Percentiles rank a stretch among this genome's conserved stretches.
phyloP scores from a whole-genome alignment of 1,284 basidiomycete species.

The Melampsora larici-populina region DNA sequence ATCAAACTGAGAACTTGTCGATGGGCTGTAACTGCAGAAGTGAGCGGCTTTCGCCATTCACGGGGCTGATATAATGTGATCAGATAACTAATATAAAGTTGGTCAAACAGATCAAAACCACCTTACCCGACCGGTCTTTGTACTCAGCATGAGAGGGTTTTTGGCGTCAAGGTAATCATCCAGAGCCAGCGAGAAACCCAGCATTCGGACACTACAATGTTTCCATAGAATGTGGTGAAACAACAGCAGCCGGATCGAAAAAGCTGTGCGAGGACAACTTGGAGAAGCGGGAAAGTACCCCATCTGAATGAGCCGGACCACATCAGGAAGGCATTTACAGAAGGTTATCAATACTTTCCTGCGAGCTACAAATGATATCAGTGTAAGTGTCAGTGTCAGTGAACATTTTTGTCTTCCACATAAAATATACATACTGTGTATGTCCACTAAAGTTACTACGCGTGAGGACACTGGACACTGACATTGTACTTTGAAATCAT shows the following conservation, averaged over 20 bases:
- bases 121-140: background rate
- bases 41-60: background rate
- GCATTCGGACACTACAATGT: background rate
- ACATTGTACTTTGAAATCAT: too few species aligned
- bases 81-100: background rate
- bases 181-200: background rate
- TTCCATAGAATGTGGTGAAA: constrained; percentile 24
- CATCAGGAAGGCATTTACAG: constrained; percentile 5
- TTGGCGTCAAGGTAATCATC: constrained; percentile 14
- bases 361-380: background rate
- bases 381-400: too few species aligned
- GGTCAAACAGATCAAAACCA: background rate
- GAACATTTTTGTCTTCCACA: too few species aligned
- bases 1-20: background rate
- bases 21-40: background rate
- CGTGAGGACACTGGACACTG: too few species aligned
- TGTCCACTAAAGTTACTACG: too few species aligned
- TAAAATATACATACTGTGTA: too few species aligned
- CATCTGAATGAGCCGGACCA: constrained; percentile 20
- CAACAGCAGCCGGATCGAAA: background rate
- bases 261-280: background rate
- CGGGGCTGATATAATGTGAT: background rate
- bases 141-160: constrained; percentile 5
- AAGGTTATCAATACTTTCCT: background rate
- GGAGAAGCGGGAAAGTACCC: constrained; percentile 8